Evolutionary conservation across 73 alveolate species (phyloP), one percentile per base, ranked within the genome.

Genomic region (Paramecium bursaria): DNA sequence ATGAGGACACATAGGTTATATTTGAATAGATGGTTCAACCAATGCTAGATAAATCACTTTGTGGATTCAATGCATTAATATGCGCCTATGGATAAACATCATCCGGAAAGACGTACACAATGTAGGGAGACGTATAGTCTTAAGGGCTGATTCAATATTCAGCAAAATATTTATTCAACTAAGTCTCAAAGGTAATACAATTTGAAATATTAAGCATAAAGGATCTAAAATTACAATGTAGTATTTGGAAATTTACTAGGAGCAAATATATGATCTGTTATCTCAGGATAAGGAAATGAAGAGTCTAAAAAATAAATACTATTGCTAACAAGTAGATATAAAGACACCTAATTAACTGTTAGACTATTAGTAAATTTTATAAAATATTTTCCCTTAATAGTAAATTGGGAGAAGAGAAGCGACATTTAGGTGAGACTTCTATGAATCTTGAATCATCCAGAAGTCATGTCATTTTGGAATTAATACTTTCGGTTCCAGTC

Each of bases 391-490:
- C 11, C 7, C 10, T 67, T 15, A 35, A 39, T 14, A 67, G 82
- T 23, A 79, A 79, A 33, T 55, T 79, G 14, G 89, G 89, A 11
- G 75, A 79, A 53, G 75, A 79, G 42, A 49, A 73, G 25, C 33
- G 76, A 46, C 74, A 79, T 14, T 53, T 73, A 9, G 85, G 89
- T 29, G 89, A 79, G 54, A 79, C 89, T 21, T 53, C 50, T 53
- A 79, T 79, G 89, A 79, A 79, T 54, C 85, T 53, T 3, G 30
- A 54, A 21, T 79, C 89, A n/a, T 79, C 89, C 0, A 61, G 89
- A 53, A 53, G 85, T 21, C 89, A 79, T 54, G 76, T 73, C 11
- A 79, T 79, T 19, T 55, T 79, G 19, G 19, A 67, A 19, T 21
- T 67, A n/a, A n/a, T 39, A 22, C 55, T 4, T 39, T 67, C 1